Evolutionary conservation across 2,329 filamentous ascomycete species (phyloP).

Genomic region (Xylogone sp.): DNA sequence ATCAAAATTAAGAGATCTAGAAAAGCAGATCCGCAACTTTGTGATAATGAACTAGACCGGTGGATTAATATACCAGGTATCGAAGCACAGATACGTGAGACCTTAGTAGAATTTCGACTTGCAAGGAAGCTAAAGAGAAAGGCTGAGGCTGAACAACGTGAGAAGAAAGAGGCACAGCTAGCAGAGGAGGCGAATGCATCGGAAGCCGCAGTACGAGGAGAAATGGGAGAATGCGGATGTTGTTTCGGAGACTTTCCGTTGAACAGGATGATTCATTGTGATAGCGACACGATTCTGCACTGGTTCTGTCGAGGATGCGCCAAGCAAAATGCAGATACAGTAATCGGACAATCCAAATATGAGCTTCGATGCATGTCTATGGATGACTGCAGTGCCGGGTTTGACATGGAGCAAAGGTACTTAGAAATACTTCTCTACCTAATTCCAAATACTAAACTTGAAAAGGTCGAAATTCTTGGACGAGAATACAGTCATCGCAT

Average conservation of each 20-base stretch:
- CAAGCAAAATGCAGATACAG: slow-evolving; percentile 59
- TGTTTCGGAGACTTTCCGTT: slow-evolving; percentile 66
- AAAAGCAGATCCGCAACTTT: slow-evolving; percentile 9
- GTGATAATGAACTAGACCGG: slow-evolving; percentile 7
- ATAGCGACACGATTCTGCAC: slow-evolving; percentile 40
- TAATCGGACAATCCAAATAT: slow-evolving; percentile 67
- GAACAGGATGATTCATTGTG: slow-evolving; percentile 67
- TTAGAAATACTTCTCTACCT: not conserved
- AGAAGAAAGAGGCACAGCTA: slow-evolving; percentile 34
- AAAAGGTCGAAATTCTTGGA: slow-evolving; percentile 39
- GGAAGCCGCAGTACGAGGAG: slow-evolving; percentile 42
- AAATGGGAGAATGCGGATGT: slow-evolving; percentile 65
- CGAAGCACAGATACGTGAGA: slow-evolving; percentile 9
- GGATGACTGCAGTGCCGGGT: slow-evolving; percentile 60
- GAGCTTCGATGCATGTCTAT: slow-evolving; percentile 67
- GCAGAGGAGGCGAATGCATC: slow-evolving; percentile 38
- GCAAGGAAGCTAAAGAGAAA: slow-evolving; percentile 29
- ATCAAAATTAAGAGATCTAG: slow-evolving; percentile 22
- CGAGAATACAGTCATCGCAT: slow-evolving; percentile 51
- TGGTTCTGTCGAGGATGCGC: slow-evolving; percentile 70
- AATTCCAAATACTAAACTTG: slow-evolving; percentile 9
- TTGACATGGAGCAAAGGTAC: slow-evolving; percentile 50
- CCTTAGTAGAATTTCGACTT: slow-evolving; percentile 35
- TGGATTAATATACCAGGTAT: not conserved
- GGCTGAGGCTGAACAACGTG: slow-evolving; percentile 30